Evolutionary conservation across 305 asterid genomes (phyloP).

Genomic region (Solanum hybrid): DNA sequence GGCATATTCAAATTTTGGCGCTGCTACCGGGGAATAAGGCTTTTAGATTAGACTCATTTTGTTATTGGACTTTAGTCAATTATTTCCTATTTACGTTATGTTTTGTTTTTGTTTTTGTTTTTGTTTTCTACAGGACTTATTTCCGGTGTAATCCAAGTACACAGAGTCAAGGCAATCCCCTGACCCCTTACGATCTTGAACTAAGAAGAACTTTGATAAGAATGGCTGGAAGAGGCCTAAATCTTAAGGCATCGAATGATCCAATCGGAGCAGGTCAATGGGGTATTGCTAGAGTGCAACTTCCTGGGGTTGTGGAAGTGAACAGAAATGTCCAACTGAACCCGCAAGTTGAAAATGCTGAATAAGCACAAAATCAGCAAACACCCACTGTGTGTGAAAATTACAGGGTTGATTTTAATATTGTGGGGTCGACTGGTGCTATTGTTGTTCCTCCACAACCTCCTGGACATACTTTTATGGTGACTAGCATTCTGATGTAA

Average conservation of each 20-base stretch:
- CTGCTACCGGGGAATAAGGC: neutral
- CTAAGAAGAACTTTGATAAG: neutral
- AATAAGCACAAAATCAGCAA: neutral
- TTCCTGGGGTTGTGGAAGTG: neutral
- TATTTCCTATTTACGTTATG: too few relatives aligned
- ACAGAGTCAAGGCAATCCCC: neutral
- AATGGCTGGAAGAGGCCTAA: neutral
- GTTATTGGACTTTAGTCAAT: neutral
- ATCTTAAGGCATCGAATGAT: neutral
- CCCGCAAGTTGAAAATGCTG: neutral
- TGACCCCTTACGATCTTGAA: neutral
- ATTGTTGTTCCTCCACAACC: neutral
- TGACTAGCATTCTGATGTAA: neutral
- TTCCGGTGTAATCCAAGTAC: neutral
- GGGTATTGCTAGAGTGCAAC: neutral
- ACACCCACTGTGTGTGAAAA: neutral
- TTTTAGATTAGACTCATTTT: neutral
- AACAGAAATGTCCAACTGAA: neutral
- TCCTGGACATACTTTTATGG: neutral
- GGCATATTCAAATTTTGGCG: neutral
- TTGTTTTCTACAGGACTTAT: neutral
- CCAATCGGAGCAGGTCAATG: neutral
- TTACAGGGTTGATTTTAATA: neutral
- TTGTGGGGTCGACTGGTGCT: neutral
- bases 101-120: too few relatives aligned